These are phyloP conservation scores for Scheffersomyces lignosus DNA, from an alignment of 805 yeast species.

Conservation along the genomic window DNA sequence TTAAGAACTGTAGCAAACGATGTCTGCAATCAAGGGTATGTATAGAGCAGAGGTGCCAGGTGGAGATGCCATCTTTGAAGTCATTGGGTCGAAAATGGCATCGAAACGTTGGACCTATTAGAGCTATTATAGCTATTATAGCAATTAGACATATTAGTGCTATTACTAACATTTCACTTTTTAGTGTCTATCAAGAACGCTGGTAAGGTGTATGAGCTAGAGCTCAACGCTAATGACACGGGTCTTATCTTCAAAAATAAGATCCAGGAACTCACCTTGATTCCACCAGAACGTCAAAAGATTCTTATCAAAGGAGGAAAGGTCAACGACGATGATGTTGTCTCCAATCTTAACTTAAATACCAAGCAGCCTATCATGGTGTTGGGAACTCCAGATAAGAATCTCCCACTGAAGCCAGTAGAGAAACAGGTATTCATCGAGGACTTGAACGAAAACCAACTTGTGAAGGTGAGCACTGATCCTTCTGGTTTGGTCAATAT, in stretches of 20 bases:
- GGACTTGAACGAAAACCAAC: conserved; percentile 55
- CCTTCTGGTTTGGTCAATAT: conserved; percentile 71
- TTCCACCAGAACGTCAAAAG: conserved; percentile 89
- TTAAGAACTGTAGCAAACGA: too few relatives aligned
- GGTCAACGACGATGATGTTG: conserved; percentile 64
- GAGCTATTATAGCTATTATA: too few relatives aligned
- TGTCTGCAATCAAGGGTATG: too few relatives aligned
- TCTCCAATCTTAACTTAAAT: conserved; percentile 56
- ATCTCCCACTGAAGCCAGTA: conserved; percentile 52
- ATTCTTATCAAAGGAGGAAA: conserved; percentile 89
- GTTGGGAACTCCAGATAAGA: conserved; percentile 83
- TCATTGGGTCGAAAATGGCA: too few relatives aligned
- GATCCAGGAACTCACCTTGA: conserved; percentile 70
- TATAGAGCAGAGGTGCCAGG: too few relatives aligned
- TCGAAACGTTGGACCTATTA: too few relatives aligned
- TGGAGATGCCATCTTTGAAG: too few relatives aligned
- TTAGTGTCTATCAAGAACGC: conserved; percentile 41
- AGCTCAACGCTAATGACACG: conserved; percentile 50
- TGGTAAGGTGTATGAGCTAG: conserved; percentile 41
- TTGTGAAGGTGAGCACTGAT: conserved; percentile 36
- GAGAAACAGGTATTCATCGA: conserved; percentile 62
- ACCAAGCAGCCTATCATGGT: conserved; percentile 77
- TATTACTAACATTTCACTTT: too few relatives aligned
- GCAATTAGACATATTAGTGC: too few relatives aligned
- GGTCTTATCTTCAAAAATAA: conserved; percentile 67